These are phyloP conservation scores for Rosellinia necatrix DNA, from an alignment of 2,329 filamentous ascomycete species.

Conservation along the genomic window DNA sequence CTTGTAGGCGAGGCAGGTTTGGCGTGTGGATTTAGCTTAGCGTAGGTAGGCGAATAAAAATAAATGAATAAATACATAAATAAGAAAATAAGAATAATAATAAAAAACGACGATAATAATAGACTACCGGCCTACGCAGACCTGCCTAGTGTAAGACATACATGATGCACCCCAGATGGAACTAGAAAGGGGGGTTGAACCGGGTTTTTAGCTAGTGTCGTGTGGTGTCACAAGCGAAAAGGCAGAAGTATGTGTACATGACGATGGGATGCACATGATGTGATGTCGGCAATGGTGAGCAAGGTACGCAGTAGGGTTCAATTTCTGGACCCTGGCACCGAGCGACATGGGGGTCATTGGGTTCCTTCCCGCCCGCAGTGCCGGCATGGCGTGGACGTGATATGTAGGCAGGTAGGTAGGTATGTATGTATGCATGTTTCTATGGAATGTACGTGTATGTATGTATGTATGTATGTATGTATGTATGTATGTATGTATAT, in stretches of 20 bases:
- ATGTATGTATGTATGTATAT: too few relatives aligned
- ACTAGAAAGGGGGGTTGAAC: constrained; percentile 5
- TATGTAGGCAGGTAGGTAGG: too few relatives aligned
- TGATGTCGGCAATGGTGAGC: neutral
- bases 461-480: too few relatives aligned
- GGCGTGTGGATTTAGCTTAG: constrained; percentile 2
- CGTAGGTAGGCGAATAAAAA: neutral
- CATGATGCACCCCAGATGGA: constrained; percentile 27
- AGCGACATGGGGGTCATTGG: too few relatives aligned
- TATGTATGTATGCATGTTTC: too few relatives aligned
- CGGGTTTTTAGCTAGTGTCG: constrained; percentile 8
- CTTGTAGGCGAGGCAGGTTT: neutral
- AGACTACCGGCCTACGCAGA: neutral
- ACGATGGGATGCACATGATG: neutral
- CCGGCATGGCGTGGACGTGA: neutral
- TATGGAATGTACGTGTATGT: too few relatives aligned
- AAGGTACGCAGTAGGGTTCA: neutral
- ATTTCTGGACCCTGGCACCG: too few relatives aligned
- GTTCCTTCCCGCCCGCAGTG: neutral
- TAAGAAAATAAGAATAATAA: constrained; percentile 1
- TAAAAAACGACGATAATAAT: constrained; percentile 4
- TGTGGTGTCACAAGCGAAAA: neutral
- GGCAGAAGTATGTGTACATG: constrained; percentile 1
- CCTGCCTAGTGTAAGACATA: constrained; percentile 23
- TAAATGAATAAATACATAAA: neutral